phyloP scores from a whole-genome alignment of 768 basidiomycete species.

The Tephrocybe sp. region DNA sequence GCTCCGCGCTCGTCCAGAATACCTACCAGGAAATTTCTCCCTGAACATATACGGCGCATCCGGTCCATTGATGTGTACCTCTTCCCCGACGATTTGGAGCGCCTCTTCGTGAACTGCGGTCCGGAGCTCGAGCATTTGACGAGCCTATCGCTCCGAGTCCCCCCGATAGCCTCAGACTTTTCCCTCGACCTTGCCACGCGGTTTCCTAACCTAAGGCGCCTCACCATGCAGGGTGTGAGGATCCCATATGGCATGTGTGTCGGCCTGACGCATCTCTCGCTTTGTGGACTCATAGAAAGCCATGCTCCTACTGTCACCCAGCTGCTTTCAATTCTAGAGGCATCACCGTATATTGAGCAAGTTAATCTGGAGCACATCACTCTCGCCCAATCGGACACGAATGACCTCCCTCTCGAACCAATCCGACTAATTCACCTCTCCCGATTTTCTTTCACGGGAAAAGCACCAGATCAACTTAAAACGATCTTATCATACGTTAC shows the following conservation, averaged over 20 bases:
- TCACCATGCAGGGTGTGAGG: conserved; percentile 33
- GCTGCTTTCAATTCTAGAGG: conserved; percentile 28
- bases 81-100: conserved; percentile 31
- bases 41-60: conserved; percentile 26
- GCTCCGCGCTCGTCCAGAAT: too few species aligned
- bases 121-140: conserved; percentile 24
- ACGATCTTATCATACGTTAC: not conserved
- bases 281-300: conserved; percentile 29
- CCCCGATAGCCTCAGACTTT: conserved; percentile 25
- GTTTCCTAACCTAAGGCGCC: conserved; percentile 29
- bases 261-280: conserved; percentile 30
- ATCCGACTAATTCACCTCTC: not conserved
- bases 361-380: conserved; percentile 29
- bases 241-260: conserved; percentile 32
- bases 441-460: not conserved
- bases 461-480: not conserved
- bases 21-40: too few species aligned
- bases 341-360: conserved; percentile 32
- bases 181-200: conserved; percentile 14
- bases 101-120: conserved; percentile 28
- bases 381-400: conserved; percentile 13
- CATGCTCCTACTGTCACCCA: conserved; percentile 32
- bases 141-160: conserved; percentile 33
- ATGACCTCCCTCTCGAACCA: not conserved
- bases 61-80: conserved; percentile 35